Evolutionary conservation across 1,284 basidiomycete genomes (phyloP), one percentile per base, ranked within the genome.

Genomic region (Pisolithus thermaeus): DNA sequence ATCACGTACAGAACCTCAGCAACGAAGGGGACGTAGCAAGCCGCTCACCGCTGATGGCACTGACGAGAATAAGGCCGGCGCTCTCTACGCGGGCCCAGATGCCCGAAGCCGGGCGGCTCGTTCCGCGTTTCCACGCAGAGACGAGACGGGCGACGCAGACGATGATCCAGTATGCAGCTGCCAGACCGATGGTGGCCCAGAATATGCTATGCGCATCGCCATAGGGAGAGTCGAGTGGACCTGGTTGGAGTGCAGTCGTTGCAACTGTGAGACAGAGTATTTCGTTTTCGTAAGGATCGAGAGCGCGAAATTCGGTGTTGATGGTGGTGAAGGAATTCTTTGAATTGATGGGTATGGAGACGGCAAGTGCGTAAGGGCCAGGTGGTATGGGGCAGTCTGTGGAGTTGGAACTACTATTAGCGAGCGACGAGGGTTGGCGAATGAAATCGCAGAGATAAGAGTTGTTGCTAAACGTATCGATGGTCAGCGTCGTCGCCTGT

Each of bases 21-120:
- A 99, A 75, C 1, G 91, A 90, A 9, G 92, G 90, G 28, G 87
- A 89, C 28, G 84, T 81, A 2, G 91, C 84, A 32, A 98, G 75
- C 40, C 90, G 79, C 68, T 95, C 92, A 4, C 95, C 95, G 54
- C 92, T 93, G 56, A 97, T 82, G 1, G 92, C 91, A 68, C 92
- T 93, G n/a, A 91, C 89, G 40, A 95, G 71, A 60, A 96, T 87
- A 59, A 91, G 92, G 3, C 92, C 91, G 5, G 80, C 79, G 68
- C 87, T 90, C 64, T 89, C 83, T n/a, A 84, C 73, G 53, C 78
- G 76, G 18, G 80, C 73, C 83, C 87, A 87, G 38, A 84, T 51
- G 3, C 82, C 81, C 7, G 73, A 73, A 22, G 77, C 79, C 4
- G 76, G 76, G 50, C 80, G 75, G 22, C 75, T 77, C 9, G 81